Evolutionary conservation across 2,329 filamentous ascomycete genomes (phyloP).

Genomic region (Sarocladiaceae sp.): DNA sequence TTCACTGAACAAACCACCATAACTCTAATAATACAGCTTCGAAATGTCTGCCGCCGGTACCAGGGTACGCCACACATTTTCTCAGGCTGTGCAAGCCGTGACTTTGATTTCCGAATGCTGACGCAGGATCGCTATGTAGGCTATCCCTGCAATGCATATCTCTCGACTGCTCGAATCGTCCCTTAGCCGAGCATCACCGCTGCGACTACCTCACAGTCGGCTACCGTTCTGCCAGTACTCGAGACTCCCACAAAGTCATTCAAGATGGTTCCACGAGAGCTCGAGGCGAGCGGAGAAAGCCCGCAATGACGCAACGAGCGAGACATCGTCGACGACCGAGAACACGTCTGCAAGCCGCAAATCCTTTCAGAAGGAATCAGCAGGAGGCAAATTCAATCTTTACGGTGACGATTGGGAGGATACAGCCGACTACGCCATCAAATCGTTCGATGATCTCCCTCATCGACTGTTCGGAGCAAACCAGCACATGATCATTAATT

Average conservation of each 20-base stretch:
- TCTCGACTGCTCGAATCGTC: neutral
- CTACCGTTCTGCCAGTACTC: neutral
- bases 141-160: neutral
- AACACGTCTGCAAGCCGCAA: conserved; percentile 11
- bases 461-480: conserved; percentile 77
- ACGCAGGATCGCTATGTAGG: neutral
- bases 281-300: neutral
- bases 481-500: conserved; percentile 93
- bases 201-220: neutral
- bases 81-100: neutral
- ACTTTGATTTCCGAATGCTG: neutral
- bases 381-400: conserved; percentile 28
- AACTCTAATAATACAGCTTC: neutral
- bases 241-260: neutral
- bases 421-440: conserved; percentile 34
- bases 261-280: neutral
- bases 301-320: neutral
- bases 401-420: conserved; percentile 40
- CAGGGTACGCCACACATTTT: neutral
- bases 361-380: conserved; percentile 20
- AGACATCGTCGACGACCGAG: conserved; percentile 4
- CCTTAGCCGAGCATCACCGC: neutral
- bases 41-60: neutral
- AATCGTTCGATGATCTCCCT: conserved; percentile 40
- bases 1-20: too few species aligned